Conservation (phyloP, 306 rosid species). For the Phaseolus lunatus region DNA sequence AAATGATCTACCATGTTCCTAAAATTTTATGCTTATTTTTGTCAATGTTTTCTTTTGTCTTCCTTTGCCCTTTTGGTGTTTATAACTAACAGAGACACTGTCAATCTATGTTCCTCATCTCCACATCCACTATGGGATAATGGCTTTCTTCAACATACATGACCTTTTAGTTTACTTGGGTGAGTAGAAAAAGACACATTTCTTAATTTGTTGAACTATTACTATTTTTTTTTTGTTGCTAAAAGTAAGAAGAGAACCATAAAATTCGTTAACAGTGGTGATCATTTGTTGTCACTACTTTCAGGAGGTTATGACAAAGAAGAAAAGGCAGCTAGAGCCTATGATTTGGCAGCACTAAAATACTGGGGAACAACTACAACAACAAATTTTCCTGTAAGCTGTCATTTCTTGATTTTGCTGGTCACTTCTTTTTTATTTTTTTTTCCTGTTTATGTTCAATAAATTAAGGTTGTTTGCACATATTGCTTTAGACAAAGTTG, state of each 20-base stretch:
- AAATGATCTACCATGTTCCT: conserved; percentile 22
- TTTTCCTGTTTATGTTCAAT: not conserved
- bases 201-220: not conserved
- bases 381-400: conserved; percentile 86
- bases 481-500: conserved; percentile 30
- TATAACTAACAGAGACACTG: not conserved
- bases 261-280: not conserved
- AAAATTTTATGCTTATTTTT: not conserved
- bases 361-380: conserved; percentile 97
- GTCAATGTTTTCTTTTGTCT: no score
- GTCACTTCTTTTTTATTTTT: no score
- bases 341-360: conserved; percentile 91
- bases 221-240: not conserved
- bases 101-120: conserved; percentile 33
- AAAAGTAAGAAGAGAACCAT: not conserved
- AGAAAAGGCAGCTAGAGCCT: conserved; percentile 95
- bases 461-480: conserved; percentile 19
- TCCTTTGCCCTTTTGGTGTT: not conserved
- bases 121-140: not conserved
- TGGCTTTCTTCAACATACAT: conserved; percentile 51
- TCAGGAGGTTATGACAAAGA: conserved; percentile 95
- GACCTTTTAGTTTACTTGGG: conserved; percentile 85
- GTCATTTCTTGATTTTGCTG: not conserved
- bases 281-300: conserved; percentile 8
- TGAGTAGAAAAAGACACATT: conserved; percentile 50